These are phyloP conservation scores for Nitzschia inconspicua DNA, from an alignment of 108 stramenopile species.

Conservation along the genomic window DNA sequence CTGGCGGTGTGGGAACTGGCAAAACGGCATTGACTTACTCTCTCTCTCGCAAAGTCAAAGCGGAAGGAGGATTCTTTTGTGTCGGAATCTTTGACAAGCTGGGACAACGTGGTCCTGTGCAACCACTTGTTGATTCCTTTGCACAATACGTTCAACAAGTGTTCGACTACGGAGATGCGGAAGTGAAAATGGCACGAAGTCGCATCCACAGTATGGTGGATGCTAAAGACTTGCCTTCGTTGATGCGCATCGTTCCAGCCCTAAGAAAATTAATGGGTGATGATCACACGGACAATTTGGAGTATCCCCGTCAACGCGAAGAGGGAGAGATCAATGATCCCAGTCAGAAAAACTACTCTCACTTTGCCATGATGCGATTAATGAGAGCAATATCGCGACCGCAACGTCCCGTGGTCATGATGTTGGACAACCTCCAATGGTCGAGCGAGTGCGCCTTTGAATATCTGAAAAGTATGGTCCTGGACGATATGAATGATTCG, in stretches of 20 bases:
- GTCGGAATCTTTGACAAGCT: slow-evolving; percentile 35
- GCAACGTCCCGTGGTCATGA: slow-evolving; percentile 28
- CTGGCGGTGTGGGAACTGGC: slow-evolving; percentile 23
- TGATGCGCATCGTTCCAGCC: slow-evolving; percentile 1
- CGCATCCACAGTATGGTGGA: slow-evolving; percentile 4
- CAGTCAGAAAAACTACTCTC: background rate
- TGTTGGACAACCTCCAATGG: slow-evolving; percentile 46
- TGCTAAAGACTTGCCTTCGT: background rate
- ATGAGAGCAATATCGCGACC: slow-evolving; percentile 25
- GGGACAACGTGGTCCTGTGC: slow-evolving; percentile 4
- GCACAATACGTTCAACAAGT: slow-evolving; percentile 11
- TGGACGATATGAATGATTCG: slow-evolving; percentile 10
- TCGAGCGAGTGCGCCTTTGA: slow-evolving; percentile 16
- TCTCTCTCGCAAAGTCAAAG: background rate
- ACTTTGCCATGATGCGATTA: slow-evolving; percentile 19
- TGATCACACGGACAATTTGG: background rate
- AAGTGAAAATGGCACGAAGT: background rate
- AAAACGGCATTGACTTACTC: slow-evolving; percentile 18
- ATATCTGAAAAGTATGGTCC: slow-evolving; percentile 7
- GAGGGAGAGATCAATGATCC: background rate
- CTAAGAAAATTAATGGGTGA: slow-evolving; percentile 4
- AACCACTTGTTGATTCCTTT: slow-evolving; percentile 11
- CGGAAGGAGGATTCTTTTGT: slow-evolving; percentile 21
- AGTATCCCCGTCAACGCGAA: background rate
- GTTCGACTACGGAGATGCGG: slow-evolving; percentile 1